These are phyloP conservation scores for Trichoderma koningii DNA, from an alignment of 2,329 filamentous ascomycete genomes.

Conservation along the genomic window DNA sequence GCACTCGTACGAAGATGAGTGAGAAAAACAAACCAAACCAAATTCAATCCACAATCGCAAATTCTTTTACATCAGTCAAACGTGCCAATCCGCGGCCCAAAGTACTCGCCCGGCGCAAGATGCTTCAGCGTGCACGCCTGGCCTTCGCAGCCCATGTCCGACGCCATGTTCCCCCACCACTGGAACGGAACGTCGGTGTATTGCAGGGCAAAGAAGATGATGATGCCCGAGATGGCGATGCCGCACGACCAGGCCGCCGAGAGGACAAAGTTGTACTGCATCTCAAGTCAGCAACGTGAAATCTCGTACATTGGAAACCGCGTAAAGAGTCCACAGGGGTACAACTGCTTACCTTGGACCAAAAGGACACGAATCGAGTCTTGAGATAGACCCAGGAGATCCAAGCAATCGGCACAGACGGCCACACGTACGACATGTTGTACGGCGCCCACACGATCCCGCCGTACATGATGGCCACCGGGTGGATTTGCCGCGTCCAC, in stretches of 20 bases:
- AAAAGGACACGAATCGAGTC: constrained; percentile 51
- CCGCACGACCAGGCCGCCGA: constrained; percentile 54
- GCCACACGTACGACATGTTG: constrained; percentile 55
- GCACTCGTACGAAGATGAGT: constrained; percentile 9
- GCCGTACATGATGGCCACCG: constrained; percentile 51
- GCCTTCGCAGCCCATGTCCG: constrained; percentile 47
- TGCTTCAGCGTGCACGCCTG: constrained; percentile 43
- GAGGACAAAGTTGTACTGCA: constrained; percentile 55
- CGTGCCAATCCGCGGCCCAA: constrained; percentile 45
- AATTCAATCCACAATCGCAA: background rate
- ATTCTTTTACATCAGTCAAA: constrained; percentile 37
- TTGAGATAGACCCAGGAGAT: constrained; percentile 56
- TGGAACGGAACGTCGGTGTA: constrained; percentile 46
- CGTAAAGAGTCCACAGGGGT: background rate
- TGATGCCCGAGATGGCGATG: constrained; percentile 53
- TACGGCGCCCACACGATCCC: constrained; percentile 52
- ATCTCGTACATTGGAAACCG: background rate
- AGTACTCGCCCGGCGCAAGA: constrained; percentile 42
- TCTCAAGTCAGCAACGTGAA: constrained; percentile 2
- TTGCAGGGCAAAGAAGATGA: constrained; percentile 57
- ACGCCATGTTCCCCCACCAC: constrained; percentile 54
- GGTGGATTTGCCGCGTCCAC: constrained; percentile 50
- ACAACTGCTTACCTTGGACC: constrained; percentile 49
- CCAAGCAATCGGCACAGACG: constrained; percentile 54
- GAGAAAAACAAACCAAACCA: background rate